Conservation (phyloP, 1,139 yeast genomes). For the Hyphopichia fennica region DNA sequence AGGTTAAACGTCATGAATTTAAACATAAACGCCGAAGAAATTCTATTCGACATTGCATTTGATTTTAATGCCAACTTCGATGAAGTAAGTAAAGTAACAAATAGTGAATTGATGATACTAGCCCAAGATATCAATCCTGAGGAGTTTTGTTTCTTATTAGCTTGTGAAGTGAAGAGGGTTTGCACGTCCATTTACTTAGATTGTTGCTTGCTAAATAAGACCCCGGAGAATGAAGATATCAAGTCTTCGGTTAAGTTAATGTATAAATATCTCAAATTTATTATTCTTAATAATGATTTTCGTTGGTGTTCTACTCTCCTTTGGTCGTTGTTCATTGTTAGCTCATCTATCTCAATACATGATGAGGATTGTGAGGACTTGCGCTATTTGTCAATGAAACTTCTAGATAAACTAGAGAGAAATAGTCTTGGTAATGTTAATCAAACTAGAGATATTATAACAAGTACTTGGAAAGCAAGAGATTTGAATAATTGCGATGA, state of each 20-base stretch:
- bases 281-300: constrained; percentile 25
- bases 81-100: constrained; percentile 6
- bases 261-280: constrained; percentile 19
- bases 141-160: constrained; percentile 25
- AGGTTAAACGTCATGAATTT: constrained; percentile 13
- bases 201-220: constrained; percentile 21
- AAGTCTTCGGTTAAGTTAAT: constrained; percentile 14
- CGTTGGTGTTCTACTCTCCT: constrained; percentile 26
- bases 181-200: constrained; percentile 25
- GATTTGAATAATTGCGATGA: constrained; percentile 25
- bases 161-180: constrained; percentile 28
- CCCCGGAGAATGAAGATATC: constrained; percentile 18
- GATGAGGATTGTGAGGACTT: constrained; percentile 23
- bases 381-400: constrained; percentile 23
- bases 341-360: constrained; percentile 22
- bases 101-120: constrained; percentile 10
- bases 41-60: constrained; percentile 4
- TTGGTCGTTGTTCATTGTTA: constrained; percentile 27
- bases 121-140: constrained; percentile 14
- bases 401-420: constrained; percentile 23
- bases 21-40: neutral
- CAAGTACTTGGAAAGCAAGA: constrained; percentile 27
- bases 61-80: constrained; percentile 1
- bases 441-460: constrained; percentile 20
- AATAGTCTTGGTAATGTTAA: constrained; percentile 28